phyloP scores from a whole-genome alignment of 176 grass and related monocot genomes.

The Musa schizocarpa region DNA sequence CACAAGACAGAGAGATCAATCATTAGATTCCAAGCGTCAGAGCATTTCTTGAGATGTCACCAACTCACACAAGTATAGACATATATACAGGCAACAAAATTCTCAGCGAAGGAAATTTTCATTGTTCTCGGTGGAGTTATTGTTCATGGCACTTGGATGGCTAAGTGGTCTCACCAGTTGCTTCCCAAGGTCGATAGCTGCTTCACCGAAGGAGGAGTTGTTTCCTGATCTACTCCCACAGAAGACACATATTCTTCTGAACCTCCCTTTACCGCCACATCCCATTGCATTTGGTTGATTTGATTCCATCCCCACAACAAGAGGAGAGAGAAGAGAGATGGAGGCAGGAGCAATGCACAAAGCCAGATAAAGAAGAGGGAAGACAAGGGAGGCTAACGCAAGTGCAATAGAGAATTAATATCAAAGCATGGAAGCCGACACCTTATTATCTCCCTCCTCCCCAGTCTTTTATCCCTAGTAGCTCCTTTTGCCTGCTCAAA shows the following conservation, averaged over 20 bases:
- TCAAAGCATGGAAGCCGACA: neutral
- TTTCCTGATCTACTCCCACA: slow-evolving; percentile 12
- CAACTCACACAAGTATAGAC: too few species aligned
- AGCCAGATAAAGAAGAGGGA: neutral
- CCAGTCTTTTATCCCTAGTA: too few species aligned
- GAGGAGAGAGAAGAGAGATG: neutral
- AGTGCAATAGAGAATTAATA: neutral
- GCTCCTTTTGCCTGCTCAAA: neutral
- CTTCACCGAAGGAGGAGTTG: slow-evolving; percentile 4
- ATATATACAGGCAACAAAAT: too few species aligned
- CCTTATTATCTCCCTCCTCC: too few species aligned
- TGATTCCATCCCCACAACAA: slow-evolving; percentile 6
- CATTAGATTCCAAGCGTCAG: too few species aligned
- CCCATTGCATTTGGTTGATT: neutral
- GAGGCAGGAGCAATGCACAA: neutral
- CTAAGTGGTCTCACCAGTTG: slow-evolving; percentile 10
- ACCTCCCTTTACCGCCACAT: neutral
- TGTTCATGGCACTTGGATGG: too few species aligned
- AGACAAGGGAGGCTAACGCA: neutral
- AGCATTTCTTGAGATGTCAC: too few species aligned
- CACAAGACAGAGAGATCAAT: too few species aligned
- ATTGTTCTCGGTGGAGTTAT: too few species aligned
- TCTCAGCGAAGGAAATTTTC: too few species aligned
- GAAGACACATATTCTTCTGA: slow-evolving; percentile 12
- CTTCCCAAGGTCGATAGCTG: slow-evolving; percentile 12